Percentiles rank a stretch among this genome's conserved stretches.
Conservation (phyloP, 306 rosid genomes). For the Citrullus mucosospermus region DNA sequence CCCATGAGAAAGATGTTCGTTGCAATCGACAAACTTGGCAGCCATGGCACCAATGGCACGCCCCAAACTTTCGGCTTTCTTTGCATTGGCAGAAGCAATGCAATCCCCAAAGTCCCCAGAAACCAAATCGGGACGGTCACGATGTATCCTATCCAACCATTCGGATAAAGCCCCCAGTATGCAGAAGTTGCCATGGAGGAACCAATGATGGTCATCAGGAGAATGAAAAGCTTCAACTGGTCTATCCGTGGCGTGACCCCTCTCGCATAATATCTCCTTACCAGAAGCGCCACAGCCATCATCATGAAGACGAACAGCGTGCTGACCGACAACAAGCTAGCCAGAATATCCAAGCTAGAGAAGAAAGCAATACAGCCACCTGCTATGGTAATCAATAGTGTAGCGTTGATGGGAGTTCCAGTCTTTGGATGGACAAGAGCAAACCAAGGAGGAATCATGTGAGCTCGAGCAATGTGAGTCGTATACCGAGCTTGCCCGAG, state of each 20-base stretch:
- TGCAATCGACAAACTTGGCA: conserved; percentile 68
- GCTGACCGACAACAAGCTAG: conserved; percentile 58
- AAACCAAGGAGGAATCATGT: conserved; percentile 78
- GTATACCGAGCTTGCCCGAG: conserved; percentile 44
- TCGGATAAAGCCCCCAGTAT: conserved; percentile 44
- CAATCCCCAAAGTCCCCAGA: conserved; percentile 43
- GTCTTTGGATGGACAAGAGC: conserved; percentile 70
- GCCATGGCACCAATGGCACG: conserved; percentile 78
- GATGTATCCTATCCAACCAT: conserved; percentile 51
- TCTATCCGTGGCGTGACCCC: conserved; percentile 34
- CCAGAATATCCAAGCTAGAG: conserved; percentile 41
- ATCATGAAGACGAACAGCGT: conserved; percentile 57
- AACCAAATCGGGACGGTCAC: conserved; percentile 54
- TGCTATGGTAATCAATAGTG: conserved; percentile 34
- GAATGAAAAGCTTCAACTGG: conserved; percentile 29
- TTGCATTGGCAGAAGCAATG: conserved; percentile 35
- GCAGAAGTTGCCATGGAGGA: conserved; percentile 65
- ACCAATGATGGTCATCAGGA: conserved; percentile 42
- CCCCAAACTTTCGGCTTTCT: conserved; percentile 69
- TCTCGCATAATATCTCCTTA: conserved; percentile 60
- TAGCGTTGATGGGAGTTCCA: conserved; percentile 71
- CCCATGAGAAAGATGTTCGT: conserved; percentile 69
- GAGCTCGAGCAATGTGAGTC: conserved; percentile 70
- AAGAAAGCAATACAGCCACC: conserved; percentile 50
- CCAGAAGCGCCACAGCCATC: conserved; percentile 69